phyloP scores from a whole-genome alignment of 306 rosid species.

The Quercus suber region DNA sequence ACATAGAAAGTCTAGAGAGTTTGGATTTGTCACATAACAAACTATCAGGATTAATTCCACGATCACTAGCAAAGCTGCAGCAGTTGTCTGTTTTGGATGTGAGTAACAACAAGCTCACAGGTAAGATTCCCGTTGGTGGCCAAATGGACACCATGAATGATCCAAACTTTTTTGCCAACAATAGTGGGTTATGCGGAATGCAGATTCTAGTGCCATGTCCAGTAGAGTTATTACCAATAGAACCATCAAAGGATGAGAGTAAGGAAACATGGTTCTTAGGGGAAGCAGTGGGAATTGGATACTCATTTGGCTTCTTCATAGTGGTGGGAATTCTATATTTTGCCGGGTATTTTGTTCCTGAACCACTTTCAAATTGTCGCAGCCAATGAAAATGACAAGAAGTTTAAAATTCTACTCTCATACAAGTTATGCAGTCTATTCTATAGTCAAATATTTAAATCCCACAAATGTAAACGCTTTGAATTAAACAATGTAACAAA shows the following conservation, averaged over 20 bases:
- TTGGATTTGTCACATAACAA: constrained; percentile 28
- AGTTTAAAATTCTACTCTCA: neutral
- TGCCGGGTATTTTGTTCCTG: neutral
- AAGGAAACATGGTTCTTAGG: constrained; percentile 10
- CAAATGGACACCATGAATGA: constrained; percentile 28
- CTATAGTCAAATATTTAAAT: too few relatives aligned
- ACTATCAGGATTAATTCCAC: constrained; percentile 22
- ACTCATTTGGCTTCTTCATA: constrained; percentile 7
- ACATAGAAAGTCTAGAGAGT: constrained; percentile 23
- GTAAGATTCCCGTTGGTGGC: constrained; percentile 22
- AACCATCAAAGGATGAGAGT: neutral
- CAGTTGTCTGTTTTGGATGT: constrained; percentile 14
- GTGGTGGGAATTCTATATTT: constrained; percentile 10
- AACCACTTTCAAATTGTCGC: neutral
- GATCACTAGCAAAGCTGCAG: constrained; percentile 6
- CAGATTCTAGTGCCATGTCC: constrained; percentile 18
- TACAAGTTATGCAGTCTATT: neutral
- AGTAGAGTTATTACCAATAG: constrained; percentile 1
- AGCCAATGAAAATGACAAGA: neutral
- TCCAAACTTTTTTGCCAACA: constrained; percentile 25
- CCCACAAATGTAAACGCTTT: too few relatives aligned
- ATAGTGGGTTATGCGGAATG: constrained; percentile 28
- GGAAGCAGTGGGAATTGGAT: constrained; percentile 24
- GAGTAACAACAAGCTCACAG: constrained; percentile 24
- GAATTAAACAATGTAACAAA: neutral